These are phyloP conservation scores for Tetrahymena borealis DNA, from an alignment of 73 alveolate genomes.

Conservation along the genomic window DNA sequence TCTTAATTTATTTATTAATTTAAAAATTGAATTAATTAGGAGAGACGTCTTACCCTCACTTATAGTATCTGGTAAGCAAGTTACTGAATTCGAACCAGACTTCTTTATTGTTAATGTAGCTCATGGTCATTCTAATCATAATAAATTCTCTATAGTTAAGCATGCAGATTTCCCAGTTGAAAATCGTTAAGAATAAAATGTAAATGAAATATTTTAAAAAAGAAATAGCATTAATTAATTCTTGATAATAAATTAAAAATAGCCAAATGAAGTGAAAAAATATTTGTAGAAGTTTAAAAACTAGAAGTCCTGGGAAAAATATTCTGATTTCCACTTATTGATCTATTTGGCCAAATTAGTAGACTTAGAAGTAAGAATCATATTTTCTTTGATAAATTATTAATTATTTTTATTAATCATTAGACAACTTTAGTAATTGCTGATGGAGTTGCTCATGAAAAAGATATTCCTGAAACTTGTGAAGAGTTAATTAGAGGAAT, in stretches of 20 bases:
- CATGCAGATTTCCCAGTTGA: slow-evolving; percentile 90
- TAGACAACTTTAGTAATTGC: slow-evolving; percentile 30
- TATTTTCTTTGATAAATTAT: background rate
- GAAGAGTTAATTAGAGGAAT: background rate
- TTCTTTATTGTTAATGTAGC: slow-evolving; percentile 91
- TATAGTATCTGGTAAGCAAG: slow-evolving; percentile 88
- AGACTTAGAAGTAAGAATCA: slow-evolving; percentile 53
- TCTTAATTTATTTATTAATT: background rate
- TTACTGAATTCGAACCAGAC: slow-evolving; percentile 97
- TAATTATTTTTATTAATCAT: background rate
- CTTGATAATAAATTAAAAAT: background rate
- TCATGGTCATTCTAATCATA: slow-evolving; percentile 82
- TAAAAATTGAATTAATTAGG: background rate
- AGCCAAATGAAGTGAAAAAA: slow-evolving; percentile 59
- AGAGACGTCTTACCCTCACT: slow-evolving; percentile 74
- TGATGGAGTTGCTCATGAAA: slow-evolving; percentile 1
- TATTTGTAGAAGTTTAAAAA: slow-evolving; percentile 75
- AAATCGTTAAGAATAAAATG: slow-evolving; percentile 54
- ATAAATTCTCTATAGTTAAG: slow-evolving; percentile 74
- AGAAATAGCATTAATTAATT: background rate
- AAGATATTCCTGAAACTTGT: slow-evolving; percentile 15
- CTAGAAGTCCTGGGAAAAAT: slow-evolving; percentile 62
- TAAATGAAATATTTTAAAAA: background rate
- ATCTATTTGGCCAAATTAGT: slow-evolving; percentile 77
- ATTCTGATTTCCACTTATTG: slow-evolving; percentile 83